A percentile compares a stretch with the other conserved stretches of the same genome.
Evolutionary conservation across 2,329 filamentous ascomycete species (phyloP).

Genomic region (Epichloe festucae): DNA sequence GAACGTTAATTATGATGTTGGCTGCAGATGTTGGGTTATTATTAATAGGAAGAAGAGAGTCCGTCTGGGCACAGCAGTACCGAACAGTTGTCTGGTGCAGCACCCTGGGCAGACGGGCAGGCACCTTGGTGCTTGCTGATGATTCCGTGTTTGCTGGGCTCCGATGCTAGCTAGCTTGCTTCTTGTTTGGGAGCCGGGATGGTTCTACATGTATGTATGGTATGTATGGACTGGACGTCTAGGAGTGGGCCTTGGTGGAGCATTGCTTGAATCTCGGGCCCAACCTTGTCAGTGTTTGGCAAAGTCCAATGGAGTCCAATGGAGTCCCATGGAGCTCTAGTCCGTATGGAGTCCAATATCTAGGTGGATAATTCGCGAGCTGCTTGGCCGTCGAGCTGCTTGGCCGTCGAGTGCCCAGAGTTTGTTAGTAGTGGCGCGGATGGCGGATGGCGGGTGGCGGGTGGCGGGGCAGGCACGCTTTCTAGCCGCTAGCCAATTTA

Average conservation of each 20-base stretch:
- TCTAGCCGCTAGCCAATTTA: background rate
- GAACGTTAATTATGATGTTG: background rate
- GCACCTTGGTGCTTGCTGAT: background rate
- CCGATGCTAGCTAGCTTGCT: background rate
- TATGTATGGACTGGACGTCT: background rate
- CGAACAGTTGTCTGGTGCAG: background rate
- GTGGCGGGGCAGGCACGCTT: conserved; percentile 1
- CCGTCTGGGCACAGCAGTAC: background rate
- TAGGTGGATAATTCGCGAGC: background rate
- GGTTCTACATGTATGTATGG: background rate
- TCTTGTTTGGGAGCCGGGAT: background rate
- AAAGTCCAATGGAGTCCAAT: no score
- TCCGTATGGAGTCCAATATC: no score
- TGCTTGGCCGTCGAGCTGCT: background rate
- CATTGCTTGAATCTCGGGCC: background rate
- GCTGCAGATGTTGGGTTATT: background rate
- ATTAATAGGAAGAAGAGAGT: background rate
- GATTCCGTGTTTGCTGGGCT: background rate
- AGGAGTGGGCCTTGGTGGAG: background rate
- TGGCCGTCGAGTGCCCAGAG: background rate
- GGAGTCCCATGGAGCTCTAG: no score
- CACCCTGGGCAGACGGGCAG: background rate
- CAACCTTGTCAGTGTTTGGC: no score
- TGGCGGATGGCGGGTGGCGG: background rate
- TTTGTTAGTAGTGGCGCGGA: background rate